A percentile compares a stretch with the other conserved stretches of the same genome.
Evolutionary conservation across 441 rosid species (phyloP).

Genomic region (Erodium texanum): DNA sequence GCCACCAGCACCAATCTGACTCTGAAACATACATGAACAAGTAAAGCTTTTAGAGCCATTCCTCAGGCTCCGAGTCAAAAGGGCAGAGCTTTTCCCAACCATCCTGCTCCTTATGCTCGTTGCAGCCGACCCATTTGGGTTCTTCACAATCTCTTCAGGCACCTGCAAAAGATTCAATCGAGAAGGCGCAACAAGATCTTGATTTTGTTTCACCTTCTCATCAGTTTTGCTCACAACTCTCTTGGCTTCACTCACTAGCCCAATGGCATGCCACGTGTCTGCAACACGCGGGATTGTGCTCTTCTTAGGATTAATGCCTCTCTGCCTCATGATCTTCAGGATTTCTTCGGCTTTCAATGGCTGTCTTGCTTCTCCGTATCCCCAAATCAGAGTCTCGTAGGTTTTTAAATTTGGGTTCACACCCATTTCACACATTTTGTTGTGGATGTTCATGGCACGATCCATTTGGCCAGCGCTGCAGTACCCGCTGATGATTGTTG

Average conservation of each 20-base stretch:
- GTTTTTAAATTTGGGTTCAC: constrained; percentile 66
- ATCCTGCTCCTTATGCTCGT: constrained; percentile 26
- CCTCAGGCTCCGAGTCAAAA: constrained; percentile 16
- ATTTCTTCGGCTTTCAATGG: constrained; percentile 82
- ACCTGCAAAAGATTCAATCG: constrained; percentile 23
- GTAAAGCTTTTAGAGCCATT: constrained; percentile 17
- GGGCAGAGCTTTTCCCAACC: constrained; percentile 17
- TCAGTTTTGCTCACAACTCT: constrained; percentile 27
- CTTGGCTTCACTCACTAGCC: constrained; percentile 46
- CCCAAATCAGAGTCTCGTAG: constrained; percentile 88
- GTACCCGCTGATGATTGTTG: constrained; percentile 84
- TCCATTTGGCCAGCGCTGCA: constrained; percentile 75
- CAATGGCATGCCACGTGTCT: constrained; percentile 70
- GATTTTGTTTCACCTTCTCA: constrained; percentile 28
- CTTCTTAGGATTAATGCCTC: constrained; percentile 41
- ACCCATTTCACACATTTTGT: constrained; percentile 53
- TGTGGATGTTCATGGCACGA: constrained; percentile 47
- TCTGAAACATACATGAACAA: background rate
- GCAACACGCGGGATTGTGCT: constrained; percentile 60
- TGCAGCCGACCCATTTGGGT: constrained; percentile 29
- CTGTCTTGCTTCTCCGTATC: constrained; percentile 76
- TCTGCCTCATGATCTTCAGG: constrained; percentile 55
- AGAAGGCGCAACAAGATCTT: constrained; percentile 19
- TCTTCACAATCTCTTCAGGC: constrained; percentile 17
- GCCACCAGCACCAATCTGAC: constrained; percentile 13